Evolutionary conservation across 1,284 basidiomycete genomes (phyloP), one percentile per base, ranked within the genome.

Genomic region (Cryptococcus sp.): DNA sequence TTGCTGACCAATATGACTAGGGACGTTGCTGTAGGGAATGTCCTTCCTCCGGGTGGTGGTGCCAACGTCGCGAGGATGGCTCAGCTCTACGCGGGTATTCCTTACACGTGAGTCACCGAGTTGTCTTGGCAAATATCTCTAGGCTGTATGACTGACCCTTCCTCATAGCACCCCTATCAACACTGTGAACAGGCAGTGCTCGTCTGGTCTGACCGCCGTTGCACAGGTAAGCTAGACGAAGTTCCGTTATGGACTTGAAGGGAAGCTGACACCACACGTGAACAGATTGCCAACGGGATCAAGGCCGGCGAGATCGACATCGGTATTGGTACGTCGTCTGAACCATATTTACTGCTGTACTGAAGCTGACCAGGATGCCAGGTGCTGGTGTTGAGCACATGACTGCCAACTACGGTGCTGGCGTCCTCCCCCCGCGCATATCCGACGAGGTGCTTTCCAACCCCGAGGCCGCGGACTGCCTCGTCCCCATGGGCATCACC

Each of bases 311-410:
- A 91, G 78, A 93, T 95, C 64, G 88, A 94, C 74, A 87, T 97
- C 70, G 94, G 95, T 64, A 92, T 98, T 60, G 90, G 89, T 87
- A 64, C 64, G 84, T 16, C 4, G 12, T 42, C n/a, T 51, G n/a
- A 24, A 8, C 46, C 23, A 3, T 16, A 28, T 20, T 44, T 9
- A 50, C 28, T 33, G 28, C 28, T 33, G 28, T 35, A 43, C 36
- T 5, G 39, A 18, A 15, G n/a, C 39, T 47, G 43, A 36, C 43
- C 28, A 33, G 24, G 50, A 18, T 20, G 11, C 50, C 53, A 89
- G 90, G 89, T 70, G 91, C 91, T 48, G 95, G 95, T 71, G 92
- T 94, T 39, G 95, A 98, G 80, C 89, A 86, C 48, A 98, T 98
- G 95, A 92, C 92, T 0, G 84, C 85, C 69, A 87, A 89, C 55